Conservation (phyloP, 2,329 filamentous ascomycete species). For the Exophiala lecanii-corni region DNA sequence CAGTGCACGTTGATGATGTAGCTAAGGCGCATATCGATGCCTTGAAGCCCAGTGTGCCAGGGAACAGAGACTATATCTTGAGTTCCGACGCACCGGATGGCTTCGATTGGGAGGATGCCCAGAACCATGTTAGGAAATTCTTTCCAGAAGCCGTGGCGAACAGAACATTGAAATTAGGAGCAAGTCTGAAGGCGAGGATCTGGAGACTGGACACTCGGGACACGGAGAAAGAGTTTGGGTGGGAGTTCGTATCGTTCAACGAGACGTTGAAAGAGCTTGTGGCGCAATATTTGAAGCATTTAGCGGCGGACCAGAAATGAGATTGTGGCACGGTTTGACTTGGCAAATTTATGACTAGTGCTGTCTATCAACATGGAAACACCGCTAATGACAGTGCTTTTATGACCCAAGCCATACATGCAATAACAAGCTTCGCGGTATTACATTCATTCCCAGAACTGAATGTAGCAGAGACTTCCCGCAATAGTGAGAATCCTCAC, state of each 20-base stretch:
- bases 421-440: too few species aligned
- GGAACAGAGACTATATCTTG: background rate
- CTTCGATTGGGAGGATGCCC: background rate
- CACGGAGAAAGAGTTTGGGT: constrained; percentile 1
- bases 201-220: background rate
- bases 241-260: background rate
- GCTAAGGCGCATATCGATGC: background rate
- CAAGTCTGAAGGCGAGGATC: background rate
- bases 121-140: background rate
- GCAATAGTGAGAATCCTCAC: too few species aligned
- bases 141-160: background rate
- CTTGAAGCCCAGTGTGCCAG: background rate
- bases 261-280: background rate
- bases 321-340: too few species aligned
- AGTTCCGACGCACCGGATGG: background rate
- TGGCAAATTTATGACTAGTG: too few species aligned
- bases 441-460: too few species aligned
- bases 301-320: too few species aligned
- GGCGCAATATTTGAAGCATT: background rate
- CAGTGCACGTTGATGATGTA: background rate
- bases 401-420: too few species aligned
- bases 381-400: too few species aligned
- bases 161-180: background rate
- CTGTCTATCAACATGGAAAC: too few species aligned
- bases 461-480: too few species aligned